Evolutionary conservation across 179 eudicot genomes (phyloP), one percentile per base, ranked within the genome.

Genomic region (Silene coronaria): DNA sequence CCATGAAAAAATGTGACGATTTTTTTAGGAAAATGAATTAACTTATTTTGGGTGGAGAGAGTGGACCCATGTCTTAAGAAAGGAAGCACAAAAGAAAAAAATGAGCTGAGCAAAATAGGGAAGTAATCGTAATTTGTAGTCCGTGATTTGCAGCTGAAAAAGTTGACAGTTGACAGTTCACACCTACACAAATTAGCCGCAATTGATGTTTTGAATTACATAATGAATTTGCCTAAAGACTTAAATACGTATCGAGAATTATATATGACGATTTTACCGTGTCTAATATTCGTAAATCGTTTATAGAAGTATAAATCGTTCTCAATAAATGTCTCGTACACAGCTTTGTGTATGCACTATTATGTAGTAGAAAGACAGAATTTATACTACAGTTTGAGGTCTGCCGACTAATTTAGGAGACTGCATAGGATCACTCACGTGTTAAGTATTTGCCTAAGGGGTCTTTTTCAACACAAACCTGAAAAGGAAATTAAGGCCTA

Each of bases 401-500:
- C 51, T 67, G 45, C 71, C 71, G 71, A 67, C 71, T 66, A 30
- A 14, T 66, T 32, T 23, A 11, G 45, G 46, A 3, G 14, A 34
- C 71, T 26, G 81, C 81, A 67, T 59, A 66, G 78, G 71, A 75
- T 70, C 82, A 69, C 82, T 70, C 82, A 69, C 82, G 78, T 75
- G 82, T 32, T 57, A 38, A 23, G 46, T 26, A 27, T 13, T 63
- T 4, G 21, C 3, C 6, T 51, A 0, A 13, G 10, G 30, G 16
- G 24, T 24, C 26, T 23, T 23, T 22, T 60, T 24, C n/a, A 28
- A 36, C 45, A 36, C 45, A 7, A 26, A 63, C 36, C 6, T 61
- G 28, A 24, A 61, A 61, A 61, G 67, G 13, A 36, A 17, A 60
- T 22, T 3, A 53, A n/a, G n/a, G n/a, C n/a, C n/a, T n/a, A n/a